These are phyloP conservation scores for Heliosperma pusillum DNA, from an alignment of 148 eudicot species.

Conservation along the genomic window DNA sequence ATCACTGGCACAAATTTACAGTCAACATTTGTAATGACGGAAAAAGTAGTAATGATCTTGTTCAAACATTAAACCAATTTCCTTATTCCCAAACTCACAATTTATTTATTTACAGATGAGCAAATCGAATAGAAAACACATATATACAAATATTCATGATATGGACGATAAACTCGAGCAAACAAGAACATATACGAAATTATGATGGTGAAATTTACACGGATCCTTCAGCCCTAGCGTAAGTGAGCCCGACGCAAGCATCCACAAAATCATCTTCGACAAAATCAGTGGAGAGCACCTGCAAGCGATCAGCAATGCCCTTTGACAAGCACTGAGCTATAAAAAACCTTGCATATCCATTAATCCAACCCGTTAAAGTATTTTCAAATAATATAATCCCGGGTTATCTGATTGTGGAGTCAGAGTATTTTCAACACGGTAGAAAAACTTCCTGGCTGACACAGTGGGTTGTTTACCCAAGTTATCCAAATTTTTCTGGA, in stretches of 20 bases:
- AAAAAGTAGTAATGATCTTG: no score
- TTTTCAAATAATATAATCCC: conserved; percentile 62
- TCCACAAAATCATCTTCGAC: conserved; percentile 81
- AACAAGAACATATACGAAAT: neutral
- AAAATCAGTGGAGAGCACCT: conserved; percentile 78
- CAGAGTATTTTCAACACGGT: conserved; percentile 85
- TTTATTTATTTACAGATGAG: no score
- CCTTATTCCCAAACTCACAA: no score
- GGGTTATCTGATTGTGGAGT: conserved; percentile 90
- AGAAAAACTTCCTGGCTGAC: conserved; percentile 52
- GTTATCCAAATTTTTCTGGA: conserved; percentile 68
- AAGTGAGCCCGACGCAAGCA: conserved; percentile 73
- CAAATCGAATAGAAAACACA: no score
- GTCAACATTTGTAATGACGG: no score
- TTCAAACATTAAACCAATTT: no score
- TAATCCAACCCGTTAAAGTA: conserved; percentile 74
- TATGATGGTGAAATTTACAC: conserved; percentile 28
- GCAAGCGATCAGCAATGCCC: conserved; percentile 58
- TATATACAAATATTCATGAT: neutral
- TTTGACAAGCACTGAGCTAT: conserved; percentile 53
- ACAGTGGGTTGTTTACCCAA: conserved; percentile 63
- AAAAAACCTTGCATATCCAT: conserved; percentile 62
- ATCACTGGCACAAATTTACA: no score
- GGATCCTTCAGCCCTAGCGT: conserved; percentile 59
- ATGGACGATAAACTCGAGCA: neutral